Evolutionary conservation across 768 basidiomycete genomes (phyloP), one percentile per base, ranked within the genome.

Genomic region (Amanita molliuscula): DNA sequence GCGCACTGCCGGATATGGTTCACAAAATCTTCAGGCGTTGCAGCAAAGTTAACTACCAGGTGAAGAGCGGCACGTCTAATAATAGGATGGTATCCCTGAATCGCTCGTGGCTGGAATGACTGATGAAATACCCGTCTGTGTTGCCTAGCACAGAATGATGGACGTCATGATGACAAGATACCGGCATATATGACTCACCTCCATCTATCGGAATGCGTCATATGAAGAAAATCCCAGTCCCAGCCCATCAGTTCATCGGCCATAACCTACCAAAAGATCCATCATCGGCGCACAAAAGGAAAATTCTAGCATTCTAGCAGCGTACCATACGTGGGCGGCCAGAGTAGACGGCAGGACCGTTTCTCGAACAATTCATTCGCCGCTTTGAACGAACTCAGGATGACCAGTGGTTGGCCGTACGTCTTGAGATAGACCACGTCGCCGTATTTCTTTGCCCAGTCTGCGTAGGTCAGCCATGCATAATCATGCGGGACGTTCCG

Each of bases 361-460:
- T 66, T 67, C 26, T 76, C 71, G 15, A 76, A 62, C 16, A 76
- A 60, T n/a, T 75, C 73, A 18, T 55, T 62, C 7, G 65, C 62
- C 8, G 67, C 62, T 20, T 68, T 61, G 43, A 62, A 55, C 1
- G 71, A 71, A 52, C 68, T 75, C 36, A 75, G 60, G 18, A 75
- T 54, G 23, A 75, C 56, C 31, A 71, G 62, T 0, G 60, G 58
- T 18, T 65, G 58, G 16, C 71, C 71, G 20, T 70, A 59, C 11
- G 68, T 54, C 20, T 63, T 58, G 28, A 69, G 47, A 51, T 67
- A 68, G 35, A 72, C 50, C 33, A 62, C 49, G 37, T 58, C 58
- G 18, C 48, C 58, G 62, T 57, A 67, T 37, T 56, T 53, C 48
- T 57, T 58, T n/a, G 47, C 55, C 68, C 67, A 68, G 15, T 62